phyloP scores from a whole-genome alignment of 2,329 filamentous ascomycete species.

The Fusarium foetens region DNA sequence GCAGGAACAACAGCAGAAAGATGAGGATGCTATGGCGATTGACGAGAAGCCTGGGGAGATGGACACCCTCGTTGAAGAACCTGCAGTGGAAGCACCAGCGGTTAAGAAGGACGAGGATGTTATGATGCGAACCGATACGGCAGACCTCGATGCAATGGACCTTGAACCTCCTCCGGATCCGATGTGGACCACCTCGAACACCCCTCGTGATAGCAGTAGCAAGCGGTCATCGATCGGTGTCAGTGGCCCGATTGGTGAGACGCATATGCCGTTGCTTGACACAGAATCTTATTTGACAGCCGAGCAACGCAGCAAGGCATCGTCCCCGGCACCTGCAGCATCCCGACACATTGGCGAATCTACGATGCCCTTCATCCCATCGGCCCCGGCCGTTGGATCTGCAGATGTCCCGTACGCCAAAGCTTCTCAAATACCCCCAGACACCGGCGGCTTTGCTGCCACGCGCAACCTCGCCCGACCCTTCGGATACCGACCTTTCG shows the following conservation, averaged over 20 bases:
- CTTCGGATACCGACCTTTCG: slow-evolving; percentile 55
- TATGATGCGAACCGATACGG: slow-evolving; percentile 53
- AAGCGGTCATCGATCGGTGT: slow-evolving; percentile 44
- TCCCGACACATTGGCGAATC: slow-evolving; percentile 40
- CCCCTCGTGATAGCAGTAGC: slow-evolving; percentile 35
- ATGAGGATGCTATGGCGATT: slow-evolving; percentile 42
- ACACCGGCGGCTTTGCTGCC: slow-evolving; percentile 52
- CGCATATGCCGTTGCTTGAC: slow-evolving; percentile 41
- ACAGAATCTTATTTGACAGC: slow-evolving; percentile 36
- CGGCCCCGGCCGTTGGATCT: slow-evolving; percentile 33
- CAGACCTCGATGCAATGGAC: slow-evolving; percentile 56
- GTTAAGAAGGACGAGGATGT: slow-evolving; percentile 37
- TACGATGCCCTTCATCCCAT: slow-evolving; percentile 41
- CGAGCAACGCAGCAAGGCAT: slow-evolving; percentile 36
- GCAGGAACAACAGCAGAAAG: slow-evolving; percentile 55
- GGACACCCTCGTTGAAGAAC: slow-evolving; percentile 34
- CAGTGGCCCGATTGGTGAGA: slow-evolving; percentile 42
- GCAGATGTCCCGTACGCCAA: slow-evolving; percentile 39
- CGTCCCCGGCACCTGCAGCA: slow-evolving; percentile 32
- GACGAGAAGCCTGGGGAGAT: slow-evolving; percentile 45
- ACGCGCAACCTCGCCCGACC: slow-evolving; percentile 45
- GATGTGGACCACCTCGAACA: slow-evolving; percentile 55
- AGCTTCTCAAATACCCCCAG: slow-evolving; percentile 52
- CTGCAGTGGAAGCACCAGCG: slow-evolving; percentile 23
- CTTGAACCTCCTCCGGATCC: slow-evolving; percentile 53